These are phyloP conservation scores for Actinidia polygama DNA, from an alignment of 179 eudicot genomes.

Conservation along the genomic window DNA sequence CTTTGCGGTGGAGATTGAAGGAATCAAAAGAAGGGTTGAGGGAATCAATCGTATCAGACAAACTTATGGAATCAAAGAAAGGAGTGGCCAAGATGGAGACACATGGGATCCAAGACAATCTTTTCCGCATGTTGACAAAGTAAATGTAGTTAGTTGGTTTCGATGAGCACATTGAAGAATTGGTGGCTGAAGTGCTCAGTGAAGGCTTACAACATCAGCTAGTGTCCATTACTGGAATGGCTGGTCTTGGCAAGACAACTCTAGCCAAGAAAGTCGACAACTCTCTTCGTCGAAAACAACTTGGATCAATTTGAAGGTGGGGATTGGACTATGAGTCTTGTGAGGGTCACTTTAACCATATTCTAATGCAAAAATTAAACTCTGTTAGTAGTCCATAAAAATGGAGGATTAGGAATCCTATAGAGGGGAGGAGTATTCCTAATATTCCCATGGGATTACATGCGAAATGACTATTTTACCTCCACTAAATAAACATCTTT, in stretches of 20 bases:
- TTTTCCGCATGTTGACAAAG: constrained; percentile 13
- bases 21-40: constrained; percentile 18
- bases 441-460: too few relatives aligned
- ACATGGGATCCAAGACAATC: constrained; percentile 5
- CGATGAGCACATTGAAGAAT: neutral
- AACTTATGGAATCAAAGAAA: constrained; percentile 11
- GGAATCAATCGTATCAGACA: constrained; percentile 4
- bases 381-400: too few relatives aligned
- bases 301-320: too few relatives aligned
- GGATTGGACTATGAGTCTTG: too few relatives aligned
- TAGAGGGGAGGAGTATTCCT: too few relatives aligned
- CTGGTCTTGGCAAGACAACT: constrained; percentile 27
- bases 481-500: too few relatives aligned
- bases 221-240: constrained; percentile 20
- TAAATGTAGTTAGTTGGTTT: constrained; percentile 19
- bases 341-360: too few relatives aligned
- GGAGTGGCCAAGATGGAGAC: neutral
- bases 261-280: neutral
- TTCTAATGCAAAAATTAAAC: too few relatives aligned
- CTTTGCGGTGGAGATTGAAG: too few relatives aligned
- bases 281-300: too few relatives aligned
- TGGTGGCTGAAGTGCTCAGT: neutral
- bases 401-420: too few relatives aligned
- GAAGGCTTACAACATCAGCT: neutral
- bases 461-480: too few relatives aligned